These are phyloP conservation scores for Candida peoriensis DNA, from an alignment of 805 yeast species.

Conservation along the genomic window DNA sequence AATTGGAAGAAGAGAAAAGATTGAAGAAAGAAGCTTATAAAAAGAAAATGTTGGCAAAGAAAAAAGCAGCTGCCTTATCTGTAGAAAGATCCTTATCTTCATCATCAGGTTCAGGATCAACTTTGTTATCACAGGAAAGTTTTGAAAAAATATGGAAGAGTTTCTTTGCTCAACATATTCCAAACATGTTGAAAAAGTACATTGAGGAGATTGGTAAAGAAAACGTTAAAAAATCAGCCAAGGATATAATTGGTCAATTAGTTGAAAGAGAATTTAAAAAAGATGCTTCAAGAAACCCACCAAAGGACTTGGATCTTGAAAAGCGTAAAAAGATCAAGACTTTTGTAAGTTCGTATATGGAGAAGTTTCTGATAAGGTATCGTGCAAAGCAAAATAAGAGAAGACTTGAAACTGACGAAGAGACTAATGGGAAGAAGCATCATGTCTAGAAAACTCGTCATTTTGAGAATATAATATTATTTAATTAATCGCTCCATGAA, in stretches of 20 bases:
- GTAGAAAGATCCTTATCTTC: conserved; percentile 9
- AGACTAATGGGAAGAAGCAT: conserved; percentile 3
- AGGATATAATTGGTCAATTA: conserved; percentile 66
- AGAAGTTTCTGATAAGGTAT: conserved; percentile 49
- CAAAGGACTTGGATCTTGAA: conserved; percentile 53
- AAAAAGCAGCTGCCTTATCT: conserved; percentile 15
- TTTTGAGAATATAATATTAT: too few species aligned
- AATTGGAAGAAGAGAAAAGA: conserved; percentile 5
- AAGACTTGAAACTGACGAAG: conserved; percentile 3
- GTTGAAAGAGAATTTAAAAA: conserved; percentile 58
- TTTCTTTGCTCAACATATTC: conserved; percentile 68
- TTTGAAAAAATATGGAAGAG: conserved; percentile 32
- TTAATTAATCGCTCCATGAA: too few species aligned
- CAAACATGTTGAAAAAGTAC: conserved; percentile 68
- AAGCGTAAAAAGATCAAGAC: conserved; percentile 65
- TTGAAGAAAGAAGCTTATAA: conserved; percentile 32
- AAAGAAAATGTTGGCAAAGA: conserved; percentile 23
- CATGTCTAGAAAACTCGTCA: too few species aligned
- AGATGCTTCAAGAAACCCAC: conserved; percentile 33
- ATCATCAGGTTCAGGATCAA: conserved; percentile 3
- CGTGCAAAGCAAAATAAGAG: conserved; percentile 27
- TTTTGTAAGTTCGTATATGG: conserved; percentile 63
- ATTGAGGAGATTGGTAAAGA: conserved; percentile 67
- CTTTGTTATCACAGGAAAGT: conserved; percentile 6
- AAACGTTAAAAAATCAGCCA: conserved; percentile 68